These are phyloP conservation scores for Amoebophrya sp. DNA, from an alignment of 169 alveolate genomes.

Conservation along the genomic window DNA sequence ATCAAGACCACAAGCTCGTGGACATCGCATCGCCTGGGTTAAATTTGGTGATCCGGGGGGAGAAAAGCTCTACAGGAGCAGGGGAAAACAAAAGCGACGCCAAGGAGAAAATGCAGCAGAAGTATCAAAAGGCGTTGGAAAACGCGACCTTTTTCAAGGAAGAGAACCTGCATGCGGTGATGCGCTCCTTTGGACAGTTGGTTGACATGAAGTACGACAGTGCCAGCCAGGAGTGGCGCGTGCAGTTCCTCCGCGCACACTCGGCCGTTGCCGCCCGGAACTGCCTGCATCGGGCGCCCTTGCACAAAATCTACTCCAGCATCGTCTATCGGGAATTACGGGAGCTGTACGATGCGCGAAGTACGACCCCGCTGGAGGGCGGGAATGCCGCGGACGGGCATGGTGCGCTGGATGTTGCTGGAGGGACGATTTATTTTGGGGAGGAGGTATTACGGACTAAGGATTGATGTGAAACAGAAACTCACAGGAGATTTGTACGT, in stretches of 20 bases:
- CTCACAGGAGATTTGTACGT: no score
- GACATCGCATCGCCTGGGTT: neutral
- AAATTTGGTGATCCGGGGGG: neutral
- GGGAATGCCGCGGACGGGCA: no score
- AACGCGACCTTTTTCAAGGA: neutral
- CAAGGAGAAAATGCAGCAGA: neutral
- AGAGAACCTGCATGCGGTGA: neutral
- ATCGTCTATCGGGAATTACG: neutral
- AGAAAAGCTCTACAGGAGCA: neutral
- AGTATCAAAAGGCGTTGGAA: neutral
- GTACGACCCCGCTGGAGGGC: no score
- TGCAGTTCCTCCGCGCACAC: neutral
- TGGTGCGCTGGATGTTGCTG: no score
- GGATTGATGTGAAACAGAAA: no score
- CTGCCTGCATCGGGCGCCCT: slow-evolving; percentile 11
- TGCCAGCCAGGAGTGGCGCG: neutral
- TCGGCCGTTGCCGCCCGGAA: neutral
- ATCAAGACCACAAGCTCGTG: neutral
- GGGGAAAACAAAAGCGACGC: neutral
- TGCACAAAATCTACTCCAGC: neutral
- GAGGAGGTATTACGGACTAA: no score
- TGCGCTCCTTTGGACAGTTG: neutral
- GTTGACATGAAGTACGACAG: neutral
- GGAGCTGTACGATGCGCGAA: neutral
- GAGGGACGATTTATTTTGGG: no score